These are phyloP conservation scores for Sphenostylis stenocarpa DNA, from an alignment of 306 rosid genomes.

Conservation along the genomic window DNA sequence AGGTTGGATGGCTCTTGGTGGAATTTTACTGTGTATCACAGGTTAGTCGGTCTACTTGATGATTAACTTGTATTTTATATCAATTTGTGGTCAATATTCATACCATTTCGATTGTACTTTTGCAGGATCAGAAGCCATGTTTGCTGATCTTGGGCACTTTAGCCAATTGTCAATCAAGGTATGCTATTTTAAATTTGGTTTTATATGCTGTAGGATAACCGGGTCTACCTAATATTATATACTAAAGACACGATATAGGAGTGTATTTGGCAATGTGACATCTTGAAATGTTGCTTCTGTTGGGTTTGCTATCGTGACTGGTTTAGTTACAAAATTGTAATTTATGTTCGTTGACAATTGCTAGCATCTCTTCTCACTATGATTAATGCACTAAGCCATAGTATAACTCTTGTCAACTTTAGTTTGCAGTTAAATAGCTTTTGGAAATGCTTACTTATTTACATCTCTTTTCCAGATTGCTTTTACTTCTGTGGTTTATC, in stretches of 20 bases:
- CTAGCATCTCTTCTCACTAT: background rate
- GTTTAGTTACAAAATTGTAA: constrained; percentile 10
- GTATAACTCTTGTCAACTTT: background rate
- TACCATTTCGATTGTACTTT: constrained; percentile 20
- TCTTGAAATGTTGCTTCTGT: constrained; percentile 4
- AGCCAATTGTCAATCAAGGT: constrained; percentile 92
- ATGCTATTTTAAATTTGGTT: constrained; percentile 6
- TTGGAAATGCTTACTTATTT: constrained; percentile 21
- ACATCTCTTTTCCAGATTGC: constrained; percentile 76
- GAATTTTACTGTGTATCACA: constrained; percentile 86
- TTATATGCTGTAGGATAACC: background rate
- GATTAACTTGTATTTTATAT: background rate
- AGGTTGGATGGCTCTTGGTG: constrained; percentile 96
- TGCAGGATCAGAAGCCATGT: constrained; percentile 97
- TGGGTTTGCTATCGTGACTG: background rate
- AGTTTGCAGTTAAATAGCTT: background rate
- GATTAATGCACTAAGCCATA: background rate
- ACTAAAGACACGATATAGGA: background rate
- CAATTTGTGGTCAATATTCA: constrained; percentile 15
- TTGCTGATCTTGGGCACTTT: constrained; percentile 99
- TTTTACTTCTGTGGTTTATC: constrained; percentile 92
- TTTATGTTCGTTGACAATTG: constrained; percentile 1
- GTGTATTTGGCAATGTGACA: background rate
- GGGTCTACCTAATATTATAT: background rate
- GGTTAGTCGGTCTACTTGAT: constrained; percentile 48